Percentiles rank a stretch among this genome's conserved stretches.
phyloP scores from a whole-genome alignment of 768 basidiomycete genomes.

The Tubosaeta sp. region DNA sequence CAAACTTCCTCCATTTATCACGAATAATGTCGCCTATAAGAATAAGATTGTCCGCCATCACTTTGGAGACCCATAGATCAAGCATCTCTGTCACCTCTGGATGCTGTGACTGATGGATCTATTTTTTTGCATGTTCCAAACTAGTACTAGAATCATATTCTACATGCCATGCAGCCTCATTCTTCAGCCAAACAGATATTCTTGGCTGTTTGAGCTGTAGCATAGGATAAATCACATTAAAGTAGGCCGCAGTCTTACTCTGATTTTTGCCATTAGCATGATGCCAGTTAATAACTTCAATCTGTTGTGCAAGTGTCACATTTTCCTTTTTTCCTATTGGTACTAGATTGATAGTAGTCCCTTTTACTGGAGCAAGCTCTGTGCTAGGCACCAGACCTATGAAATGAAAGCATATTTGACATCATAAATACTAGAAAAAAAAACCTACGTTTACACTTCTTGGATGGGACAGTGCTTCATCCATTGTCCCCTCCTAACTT shows the following conservation, averaged over 20 bases:
- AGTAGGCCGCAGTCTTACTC: not conserved
- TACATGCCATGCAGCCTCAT: not conserved
- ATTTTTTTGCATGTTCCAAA: not conserved
- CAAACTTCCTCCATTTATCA: not conserved
- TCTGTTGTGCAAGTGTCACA: not conserved
- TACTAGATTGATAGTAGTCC: too few species aligned
- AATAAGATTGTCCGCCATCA: not conserved
- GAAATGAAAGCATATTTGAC: too few species aligned
- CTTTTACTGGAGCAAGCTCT: not conserved
- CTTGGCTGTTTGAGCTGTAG: not conserved
- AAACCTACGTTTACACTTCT: too few species aligned
- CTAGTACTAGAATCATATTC: not conserved
- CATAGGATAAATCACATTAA: not conserved
- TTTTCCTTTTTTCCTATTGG: too few species aligned
- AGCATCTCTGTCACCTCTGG: not conserved
- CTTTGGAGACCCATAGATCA: not conserved
- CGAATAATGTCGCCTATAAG: not conserved
- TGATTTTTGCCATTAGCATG: not conserved
- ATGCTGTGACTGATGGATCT: not conserved
- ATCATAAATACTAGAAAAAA: too few species aligned
- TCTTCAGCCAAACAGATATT: not conserved
- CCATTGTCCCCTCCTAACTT: not conserved
- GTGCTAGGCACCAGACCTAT: too few species aligned
- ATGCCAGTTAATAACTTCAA: not conserved
- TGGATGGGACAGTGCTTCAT: not conserved